Percentiles rank a stretch among this genome's conserved stretches.
Evolutionary conservation across 2,329 filamentous ascomycete species (phyloP).

Genomic region (Pochonia chlamydosporia): DNA sequence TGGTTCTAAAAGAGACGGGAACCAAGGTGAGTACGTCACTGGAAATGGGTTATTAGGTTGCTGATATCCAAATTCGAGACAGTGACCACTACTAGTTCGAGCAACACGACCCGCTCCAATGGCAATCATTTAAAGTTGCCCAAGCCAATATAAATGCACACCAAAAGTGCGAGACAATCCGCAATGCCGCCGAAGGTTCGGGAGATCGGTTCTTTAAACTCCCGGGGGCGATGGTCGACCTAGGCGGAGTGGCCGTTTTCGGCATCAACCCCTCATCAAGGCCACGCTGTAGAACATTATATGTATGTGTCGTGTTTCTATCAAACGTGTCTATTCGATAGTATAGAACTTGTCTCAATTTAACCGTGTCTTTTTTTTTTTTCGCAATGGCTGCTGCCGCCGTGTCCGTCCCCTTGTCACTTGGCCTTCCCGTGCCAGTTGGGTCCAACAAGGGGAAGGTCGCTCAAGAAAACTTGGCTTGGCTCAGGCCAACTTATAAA

Average conservation of each 20-base stretch:
- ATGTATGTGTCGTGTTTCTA: background rate
- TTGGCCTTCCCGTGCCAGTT: background rate
- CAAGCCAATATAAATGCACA: background rate
- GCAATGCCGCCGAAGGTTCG: background rate
- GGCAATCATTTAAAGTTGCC: no score
- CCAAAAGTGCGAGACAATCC: background rate
- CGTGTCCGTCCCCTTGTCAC: background rate
- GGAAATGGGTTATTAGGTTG: no score
- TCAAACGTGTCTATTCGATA: background rate
- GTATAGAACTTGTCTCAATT: background rate
- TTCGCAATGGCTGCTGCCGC: background rate
- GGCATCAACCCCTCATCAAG: background rate
- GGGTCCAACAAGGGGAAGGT: slow-evolving; percentile 6
- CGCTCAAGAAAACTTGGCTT: background rate
- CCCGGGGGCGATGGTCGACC: background rate
- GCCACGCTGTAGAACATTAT: background rate
- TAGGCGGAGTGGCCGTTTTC: background rate
- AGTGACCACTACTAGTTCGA: no score
- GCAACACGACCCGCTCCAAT: no score
- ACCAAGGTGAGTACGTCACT: no score
- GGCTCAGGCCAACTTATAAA: background rate
- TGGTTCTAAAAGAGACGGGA: no score
- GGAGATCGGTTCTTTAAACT: no score
- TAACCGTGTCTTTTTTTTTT: background rate
- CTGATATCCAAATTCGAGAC: no score